Evolutionary conservation across 2,329 filamentous ascomycete genomes (phyloP).

Genomic region (Ophiobolus disseminans): DNA sequence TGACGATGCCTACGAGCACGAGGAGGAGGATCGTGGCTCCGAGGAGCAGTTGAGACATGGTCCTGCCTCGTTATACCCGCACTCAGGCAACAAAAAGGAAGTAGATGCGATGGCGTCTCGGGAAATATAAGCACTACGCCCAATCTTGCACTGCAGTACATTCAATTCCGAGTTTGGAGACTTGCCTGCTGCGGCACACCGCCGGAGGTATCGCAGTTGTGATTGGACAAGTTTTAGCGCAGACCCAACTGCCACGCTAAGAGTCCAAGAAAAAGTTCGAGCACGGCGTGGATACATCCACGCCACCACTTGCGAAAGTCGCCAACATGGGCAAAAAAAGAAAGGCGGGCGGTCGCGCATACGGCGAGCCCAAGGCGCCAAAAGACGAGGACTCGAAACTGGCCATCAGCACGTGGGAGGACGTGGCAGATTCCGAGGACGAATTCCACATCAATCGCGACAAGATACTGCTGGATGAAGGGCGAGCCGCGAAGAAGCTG

Average conservation of each 20-base stretch:
- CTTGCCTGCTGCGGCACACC: too few relatives aligned
- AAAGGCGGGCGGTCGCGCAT: constrained; percentile 67
- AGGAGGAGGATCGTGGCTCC: constrained; percentile 46
- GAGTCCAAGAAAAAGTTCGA: constrained; percentile 30
- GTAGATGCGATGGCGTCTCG: too few relatives aligned
- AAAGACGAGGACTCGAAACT: constrained; percentile 62
- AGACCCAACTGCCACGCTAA: constrained; percentile 1
- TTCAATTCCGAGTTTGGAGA: too few relatives aligned
- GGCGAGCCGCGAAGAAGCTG: constrained; percentile 76
- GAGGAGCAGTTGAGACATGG: constrained; percentile 48
- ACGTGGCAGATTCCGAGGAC: constrained; percentile 92
- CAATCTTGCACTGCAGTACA: too few relatives aligned
- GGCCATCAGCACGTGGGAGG: constrained; percentile 69
- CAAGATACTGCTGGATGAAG: constrained; percentile 84
- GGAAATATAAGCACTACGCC: too few relatives aligned
- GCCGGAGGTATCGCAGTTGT: too few relatives aligned
- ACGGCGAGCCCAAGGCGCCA: constrained; percentile 43
- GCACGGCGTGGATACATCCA: constrained; percentile 9
- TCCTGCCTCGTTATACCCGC: too few relatives aligned
- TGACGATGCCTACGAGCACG: constrained; percentile 47
- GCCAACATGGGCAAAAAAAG: constrained; percentile 64
- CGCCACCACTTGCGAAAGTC: constrained; percentile 10
- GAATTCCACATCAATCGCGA: constrained; percentile 90
- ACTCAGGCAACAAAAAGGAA: too few relatives aligned
- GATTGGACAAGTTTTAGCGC: constrained; percentile 1